A percentile compares a stretch with the other conserved stretches of the same genome.
These are phyloP conservation scores for Begonia peltatifolia DNA, from an alignment of 306 rosid species.

Conservation along the genomic window DNA sequence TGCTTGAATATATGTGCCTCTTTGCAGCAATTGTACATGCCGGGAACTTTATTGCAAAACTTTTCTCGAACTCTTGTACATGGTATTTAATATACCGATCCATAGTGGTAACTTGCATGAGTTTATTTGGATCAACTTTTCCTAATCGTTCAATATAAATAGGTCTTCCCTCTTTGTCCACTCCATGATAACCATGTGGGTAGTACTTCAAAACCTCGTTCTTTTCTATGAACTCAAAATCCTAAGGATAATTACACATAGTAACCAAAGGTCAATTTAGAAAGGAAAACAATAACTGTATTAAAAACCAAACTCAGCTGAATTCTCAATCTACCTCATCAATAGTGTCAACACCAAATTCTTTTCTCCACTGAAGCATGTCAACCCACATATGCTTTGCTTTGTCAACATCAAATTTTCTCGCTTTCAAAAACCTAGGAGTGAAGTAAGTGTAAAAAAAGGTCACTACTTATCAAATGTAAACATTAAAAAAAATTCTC, in stretches of 20 bases:
- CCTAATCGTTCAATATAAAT: constrained; percentile 92
- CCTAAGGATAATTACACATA: constrained; percentile 32
- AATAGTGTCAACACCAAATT: constrained; percentile 62
- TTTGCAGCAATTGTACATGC: constrained; percentile 93
- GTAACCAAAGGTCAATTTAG: constrained; percentile 4
- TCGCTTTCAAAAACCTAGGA: constrained; percentile 79
- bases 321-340: constrained; percentile 38
- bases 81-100: constrained; percentile 90
- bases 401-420: constrained; percentile 77
- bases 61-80: constrained; percentile 77
- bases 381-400: constrained; percentile 98
- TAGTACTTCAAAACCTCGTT: constrained; percentile 61
- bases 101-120: constrained; percentile 85
- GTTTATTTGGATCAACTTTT: constrained; percentile 78
- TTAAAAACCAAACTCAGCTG: neutral
- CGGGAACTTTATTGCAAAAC: constrained; percentile 78
- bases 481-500: neutral
- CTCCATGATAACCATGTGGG: constrained; percentile 94
- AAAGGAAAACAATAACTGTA: neutral
- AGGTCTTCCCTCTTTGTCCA: constrained; percentile 97
- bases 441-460: constrained; percentile 5
- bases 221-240: constrained; percentile 69
- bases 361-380: constrained; percentile 92
- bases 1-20: constrained; percentile 93
- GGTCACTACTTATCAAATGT: neutral